A percentile compares a stretch with the other conserved stretches of the same genome.
phyloP scores from a whole-genome alignment of 371 early-diverging fungal species.

The Entomophthora muscae region DNA sequence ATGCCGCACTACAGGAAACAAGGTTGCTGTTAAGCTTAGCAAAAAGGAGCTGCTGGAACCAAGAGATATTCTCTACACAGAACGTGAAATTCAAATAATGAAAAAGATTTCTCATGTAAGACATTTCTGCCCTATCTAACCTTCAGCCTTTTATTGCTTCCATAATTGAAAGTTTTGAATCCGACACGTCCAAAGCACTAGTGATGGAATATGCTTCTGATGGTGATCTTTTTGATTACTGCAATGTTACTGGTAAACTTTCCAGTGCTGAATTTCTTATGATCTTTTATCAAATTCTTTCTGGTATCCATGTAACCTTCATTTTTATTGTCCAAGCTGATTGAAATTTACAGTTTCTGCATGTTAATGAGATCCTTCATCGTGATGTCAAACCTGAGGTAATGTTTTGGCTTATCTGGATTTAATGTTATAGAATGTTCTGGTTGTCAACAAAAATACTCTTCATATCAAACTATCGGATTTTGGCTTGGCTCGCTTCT shows the following conservation, averaged over 20 bases:
- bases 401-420: neutral
- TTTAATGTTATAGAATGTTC: conserved; percentile 1
- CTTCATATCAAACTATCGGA: neutral
- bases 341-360: neutral
- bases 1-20: neutral
- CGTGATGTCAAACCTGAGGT: conserved; percentile 5
- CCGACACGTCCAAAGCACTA: neutral
- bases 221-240: conserved; percentile 1
- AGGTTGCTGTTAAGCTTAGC: neutral
- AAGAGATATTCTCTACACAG: neutral
- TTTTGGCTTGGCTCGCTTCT: conserved; percentile 1
- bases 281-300: conserved; percentile 1
- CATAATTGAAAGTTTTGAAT: neutral
- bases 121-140: neutral
- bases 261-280: neutral
- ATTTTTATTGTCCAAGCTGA: neutral
- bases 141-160: neutral
- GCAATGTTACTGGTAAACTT: neutral
- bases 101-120: neutral
- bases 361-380: neutral
- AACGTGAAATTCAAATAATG: neutral
- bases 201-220: neutral
- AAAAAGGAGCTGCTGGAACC: neutral
- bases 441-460: neutral
- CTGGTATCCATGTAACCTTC: neutral